phyloP scores from a whole-genome alignment of 768 basidiomycete species.

The Trametes punicea region DNA sequence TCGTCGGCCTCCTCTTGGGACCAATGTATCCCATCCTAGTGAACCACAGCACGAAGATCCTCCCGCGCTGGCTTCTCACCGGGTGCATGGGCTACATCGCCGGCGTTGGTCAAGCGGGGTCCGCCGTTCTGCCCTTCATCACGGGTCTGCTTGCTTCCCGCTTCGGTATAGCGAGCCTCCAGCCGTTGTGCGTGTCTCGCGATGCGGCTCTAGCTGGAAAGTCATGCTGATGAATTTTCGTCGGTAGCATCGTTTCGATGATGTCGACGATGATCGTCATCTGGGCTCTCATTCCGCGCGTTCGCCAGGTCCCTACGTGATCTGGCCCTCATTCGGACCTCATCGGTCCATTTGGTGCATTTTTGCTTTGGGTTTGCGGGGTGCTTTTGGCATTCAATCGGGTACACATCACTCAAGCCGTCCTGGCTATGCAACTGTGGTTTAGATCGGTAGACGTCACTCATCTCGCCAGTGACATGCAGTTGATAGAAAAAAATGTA shows the following conservation, averaged over 20 bases:
- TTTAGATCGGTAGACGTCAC: neutral
- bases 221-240: neutral
- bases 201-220: neutral
- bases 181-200: conserved; percentile 52
- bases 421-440: neutral
- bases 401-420: no score
- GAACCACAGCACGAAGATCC: conserved; percentile 62
- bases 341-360: neutral
- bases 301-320: conserved; percentile 18
- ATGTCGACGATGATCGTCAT: conserved; percentile 54
- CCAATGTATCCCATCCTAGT: conserved; percentile 57
- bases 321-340: no score
- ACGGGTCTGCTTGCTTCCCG: conserved; percentile 64
- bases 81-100: conserved; percentile 45
- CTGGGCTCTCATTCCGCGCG: conserved; percentile 49
- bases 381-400: neutral
- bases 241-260: conserved; percentile 52
- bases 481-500: no score
- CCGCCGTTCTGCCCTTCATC: conserved; percentile 69
- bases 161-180: conserved; percentile 57
- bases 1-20: conserved; percentile 40
- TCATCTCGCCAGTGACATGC: no score
- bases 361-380: neutral
- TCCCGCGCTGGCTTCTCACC: conserved; percentile 68
- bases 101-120: conserved; percentile 60